Percentiles rank a stretch among this genome's conserved stretches.
phyloP scores from a whole-genome alignment of 345 rosid species.

The Nephelium lappaceum region DNA sequence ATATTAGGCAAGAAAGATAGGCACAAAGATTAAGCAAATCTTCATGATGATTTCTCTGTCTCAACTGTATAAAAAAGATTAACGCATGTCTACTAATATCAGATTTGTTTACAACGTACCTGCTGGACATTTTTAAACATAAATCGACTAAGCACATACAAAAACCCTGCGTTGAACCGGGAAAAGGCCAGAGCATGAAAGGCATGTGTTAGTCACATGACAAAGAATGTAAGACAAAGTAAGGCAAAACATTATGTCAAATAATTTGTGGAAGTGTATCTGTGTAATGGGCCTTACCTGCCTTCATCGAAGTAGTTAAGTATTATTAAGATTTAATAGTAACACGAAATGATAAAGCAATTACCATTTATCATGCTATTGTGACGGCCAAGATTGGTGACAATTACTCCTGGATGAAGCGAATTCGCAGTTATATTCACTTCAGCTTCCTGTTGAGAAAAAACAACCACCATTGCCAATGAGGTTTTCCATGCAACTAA shows the following conservation, averaged over 20 bases:
- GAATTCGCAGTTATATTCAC: slow-evolving; percentile 66
- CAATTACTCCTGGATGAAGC: slow-evolving; percentile 72
- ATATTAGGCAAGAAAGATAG: too few relatives aligned
- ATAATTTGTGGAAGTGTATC: not conserved
- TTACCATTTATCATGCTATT: slow-evolving; percentile 45
- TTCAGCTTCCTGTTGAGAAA: slow-evolving; percentile 50
- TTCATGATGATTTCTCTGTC: not conserved
- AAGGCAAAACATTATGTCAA: not conserved
- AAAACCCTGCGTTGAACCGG: slow-evolving; percentile 42
- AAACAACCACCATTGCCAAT: slow-evolving; percentile 17
- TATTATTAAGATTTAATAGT: not conserved
- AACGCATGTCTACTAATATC: not conserved
- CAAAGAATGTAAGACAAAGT: not conserved
- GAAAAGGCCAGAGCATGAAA: not conserved
- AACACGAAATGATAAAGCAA: not conserved
- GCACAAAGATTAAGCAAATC: not conserved
- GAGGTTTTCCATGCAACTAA: not conserved
- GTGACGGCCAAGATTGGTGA: slow-evolving; percentile 63
- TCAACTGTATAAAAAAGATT: not conserved
- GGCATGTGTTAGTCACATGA: not conserved
- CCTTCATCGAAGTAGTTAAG: not conserved
- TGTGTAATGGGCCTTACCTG: too few relatives aligned
- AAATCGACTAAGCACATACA: slow-evolving; percentile 35
- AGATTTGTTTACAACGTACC: slow-evolving; percentile 33
- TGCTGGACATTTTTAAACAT: slow-evolving; percentile 62